Base-by-base conservation (phyloP, 768 basidiomycete species). In the Mycena metata region DNA sequence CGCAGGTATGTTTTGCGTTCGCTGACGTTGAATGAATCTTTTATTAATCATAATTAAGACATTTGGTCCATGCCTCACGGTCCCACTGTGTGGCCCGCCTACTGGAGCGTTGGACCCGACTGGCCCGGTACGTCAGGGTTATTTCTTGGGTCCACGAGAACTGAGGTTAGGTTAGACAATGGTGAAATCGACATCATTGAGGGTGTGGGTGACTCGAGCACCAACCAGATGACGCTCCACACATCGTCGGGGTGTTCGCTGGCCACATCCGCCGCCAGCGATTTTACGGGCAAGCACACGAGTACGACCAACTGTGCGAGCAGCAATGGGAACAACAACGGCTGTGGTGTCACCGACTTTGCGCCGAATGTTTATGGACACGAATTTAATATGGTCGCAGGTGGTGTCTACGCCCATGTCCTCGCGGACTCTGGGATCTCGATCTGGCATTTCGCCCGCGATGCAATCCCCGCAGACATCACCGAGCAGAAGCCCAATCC, bases 41-140 rank as follows among this genome's bases (percentile, higher is more conserved):
- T 55, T 11, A 42, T 54, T 57, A 52, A 61, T 23, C 50, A 21
- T 61, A 0, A 58, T 12, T 10, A 49, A 71, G 70, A 94, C 72
- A 86, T 93, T 62, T 84, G 75, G 57, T 80, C 86, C 2, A 91
- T 92, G 90, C 92, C 92, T 11, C 83, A 87, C 59, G 93, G 93
- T 3, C 67, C 67, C 15, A 71, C 69, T 60, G 85, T 90, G 79
- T 80, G 91, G 91, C 78, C 91, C 5, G 85, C 85, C 24, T 87
- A 79, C 54, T 87, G 65, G 84, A 80, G 83, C 4, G 80, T 83
- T 49, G 88, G 88, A 10, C 81, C 84, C 2, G 73, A 83, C 50
- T 90, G 89, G 89, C 88, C 88, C 5, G 19, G n/a, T n/a, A n/a
- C n/a, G n/a, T n/a, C n/a, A n/a, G n/a, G n/a, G n/a, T n/a, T n/a